Evolutionary conservation across 176 grass and related monocot species (phyloP).

Genomic region (Phoenix roebelenii): DNA sequence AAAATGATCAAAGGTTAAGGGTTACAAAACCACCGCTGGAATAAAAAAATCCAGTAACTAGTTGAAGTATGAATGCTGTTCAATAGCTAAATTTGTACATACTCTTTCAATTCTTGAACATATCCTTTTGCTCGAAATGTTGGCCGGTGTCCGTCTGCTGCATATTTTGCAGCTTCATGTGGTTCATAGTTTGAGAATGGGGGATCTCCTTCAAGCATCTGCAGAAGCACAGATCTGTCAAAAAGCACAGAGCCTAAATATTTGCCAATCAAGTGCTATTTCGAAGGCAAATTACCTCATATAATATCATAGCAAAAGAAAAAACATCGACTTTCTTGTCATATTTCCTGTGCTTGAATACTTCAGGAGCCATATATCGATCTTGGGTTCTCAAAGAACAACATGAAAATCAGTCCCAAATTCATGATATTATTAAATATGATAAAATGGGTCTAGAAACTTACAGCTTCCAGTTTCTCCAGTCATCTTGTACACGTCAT

Average conservation of each 20-base stretch:
- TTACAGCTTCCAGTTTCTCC: slow-evolving; percentile 99
- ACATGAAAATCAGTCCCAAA: slow-evolving; percentile 3
- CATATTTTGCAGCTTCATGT: slow-evolving; percentile 89
- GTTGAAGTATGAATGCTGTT: too few species aligned
- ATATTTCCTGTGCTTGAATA: slow-evolving; percentile 95
- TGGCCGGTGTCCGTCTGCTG: slow-evolving; percentile 75
- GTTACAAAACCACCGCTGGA: too few species aligned
- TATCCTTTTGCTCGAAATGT: slow-evolving; percentile 61
- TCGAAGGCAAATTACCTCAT: slow-evolving; percentile 56
- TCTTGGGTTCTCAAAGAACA: slow-evolving; percentile 34
- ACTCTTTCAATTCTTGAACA: slow-evolving; percentile 69
- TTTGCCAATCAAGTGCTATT: slow-evolving; percentile 2
- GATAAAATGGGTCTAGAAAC: slow-evolving; percentile 19
- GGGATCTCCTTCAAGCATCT: slow-evolving; percentile 95
- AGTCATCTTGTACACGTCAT: slow-evolving; percentile 96
- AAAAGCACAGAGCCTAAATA: background rate
- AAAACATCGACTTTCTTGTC: slow-evolving; percentile 99
- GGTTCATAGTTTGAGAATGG: slow-evolving; percentile 85
- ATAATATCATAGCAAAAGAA: slow-evolving; percentile 99
- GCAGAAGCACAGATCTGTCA: slow-evolving; percentile 15
- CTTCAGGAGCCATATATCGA: slow-evolving; percentile 99
- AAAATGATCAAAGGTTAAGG: too few species aligned
- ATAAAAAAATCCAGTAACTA: too few species aligned
- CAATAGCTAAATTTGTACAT: slow-evolving; percentile 14
- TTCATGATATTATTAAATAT: slow-evolving; percentile 2